These are phyloP conservation scores for Phytophthora brassicae DNA, from an alignment of 352 stramenopile genomes.

Conservation along the genomic window DNA sequence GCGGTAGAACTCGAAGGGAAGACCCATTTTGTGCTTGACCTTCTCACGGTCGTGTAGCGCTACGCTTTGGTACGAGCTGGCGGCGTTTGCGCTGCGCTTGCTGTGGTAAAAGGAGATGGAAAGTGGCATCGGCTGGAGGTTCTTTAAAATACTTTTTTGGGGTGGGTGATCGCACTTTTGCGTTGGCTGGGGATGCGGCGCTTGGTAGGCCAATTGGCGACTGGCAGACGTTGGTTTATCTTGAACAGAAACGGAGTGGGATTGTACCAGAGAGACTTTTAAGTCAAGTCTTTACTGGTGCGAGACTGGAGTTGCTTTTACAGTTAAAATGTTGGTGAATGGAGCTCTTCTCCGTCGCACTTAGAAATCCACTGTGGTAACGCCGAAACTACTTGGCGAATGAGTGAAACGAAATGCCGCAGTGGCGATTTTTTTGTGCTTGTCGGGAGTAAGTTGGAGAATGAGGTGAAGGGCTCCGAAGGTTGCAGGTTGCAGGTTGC, in stretches of 20 bases:
- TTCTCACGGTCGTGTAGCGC: constrained; percentile 39
- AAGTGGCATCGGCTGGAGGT: constrained; percentile 31
- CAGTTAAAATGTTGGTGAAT: no score
- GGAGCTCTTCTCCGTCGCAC: no score
- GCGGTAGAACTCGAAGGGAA: constrained; percentile 56
- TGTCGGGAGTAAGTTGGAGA: constrained; percentile 25
- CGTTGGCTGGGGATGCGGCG: constrained; percentile 21
- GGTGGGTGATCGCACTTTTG: background rate
- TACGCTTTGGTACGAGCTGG: constrained; percentile 40
- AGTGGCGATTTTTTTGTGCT: constrained; percentile 2
- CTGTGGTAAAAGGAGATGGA: constrained; percentile 53
- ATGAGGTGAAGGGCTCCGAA: constrained; percentile 12
- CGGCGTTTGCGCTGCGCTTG: constrained; percentile 21
- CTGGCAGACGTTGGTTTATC: constrained; percentile 5
- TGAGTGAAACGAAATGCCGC: constrained; percentile 7
- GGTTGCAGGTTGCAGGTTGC: no score
- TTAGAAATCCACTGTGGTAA: constrained; percentile 13
- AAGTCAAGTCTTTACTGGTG: constrained; percentile 18
- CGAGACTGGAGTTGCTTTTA: constrained; percentile 19
- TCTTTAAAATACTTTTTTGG: constrained; percentile 14
- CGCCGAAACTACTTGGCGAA: constrained; percentile 3
- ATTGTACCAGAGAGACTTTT: constrained; percentile 30
- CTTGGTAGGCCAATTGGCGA: constrained; percentile 33
- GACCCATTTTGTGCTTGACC: constrained; percentile 36
- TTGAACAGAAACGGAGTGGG: constrained; percentile 21